Evolutionary conservation across 2,329 filamentous ascomycete genomes (phyloP), one percentile per base, ranked within the genome.

Genomic region (Podosphaera fusca): DNA sequence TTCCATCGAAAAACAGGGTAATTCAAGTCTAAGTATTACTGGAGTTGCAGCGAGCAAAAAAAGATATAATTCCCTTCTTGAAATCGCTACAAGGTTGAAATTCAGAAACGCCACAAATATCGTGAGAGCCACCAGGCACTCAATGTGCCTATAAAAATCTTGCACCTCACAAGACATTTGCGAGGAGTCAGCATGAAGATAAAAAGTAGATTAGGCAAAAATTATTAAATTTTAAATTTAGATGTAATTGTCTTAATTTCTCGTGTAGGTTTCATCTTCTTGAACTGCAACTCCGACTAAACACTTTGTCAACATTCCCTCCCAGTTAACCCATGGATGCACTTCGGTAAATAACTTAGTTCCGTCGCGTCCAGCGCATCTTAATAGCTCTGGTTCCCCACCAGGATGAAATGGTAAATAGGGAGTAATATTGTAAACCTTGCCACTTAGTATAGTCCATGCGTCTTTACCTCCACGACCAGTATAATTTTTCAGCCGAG

Each of bases 351-450:
- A 85, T 58, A 85, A 64, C 65, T 72, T 74, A 1, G 76, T 81
- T 40, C 76, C 80, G 65, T 84, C 81, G 58, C 74, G 70, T 0
- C 74, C 81, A 0, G 81, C 81, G 38, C 73, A 75, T 36, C 78
- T 72, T 68, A 84, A 69, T 60, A 92, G 69, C 70, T 94, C 85
- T 3, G 80, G 79, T 63, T 83, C 79, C 7, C 86, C 92, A 30
- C 92, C 92, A 0, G 92, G 92, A 68, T 98, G 92, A 67, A 88
- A 98, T 1, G 85, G 81, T 40, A 88, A 68, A 67, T 96, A 98
- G 0, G 90, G 87, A 0, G 83, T 84, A 58, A 98, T 82, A 66
- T 96, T 96, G 71, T 96, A 98, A 34, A 96, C 90, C 65, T 85
- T 85, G 1, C 90, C 89, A 59, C 87, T 84, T 59, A 94, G 82